A percentile compares a stretch with the other conserved stretches of the same genome.
These are phyloP conservation scores for Boletus subparvulus DNA, from an alignment of 768 basidiomycete genomes.

Conservation along the genomic window DNA sequence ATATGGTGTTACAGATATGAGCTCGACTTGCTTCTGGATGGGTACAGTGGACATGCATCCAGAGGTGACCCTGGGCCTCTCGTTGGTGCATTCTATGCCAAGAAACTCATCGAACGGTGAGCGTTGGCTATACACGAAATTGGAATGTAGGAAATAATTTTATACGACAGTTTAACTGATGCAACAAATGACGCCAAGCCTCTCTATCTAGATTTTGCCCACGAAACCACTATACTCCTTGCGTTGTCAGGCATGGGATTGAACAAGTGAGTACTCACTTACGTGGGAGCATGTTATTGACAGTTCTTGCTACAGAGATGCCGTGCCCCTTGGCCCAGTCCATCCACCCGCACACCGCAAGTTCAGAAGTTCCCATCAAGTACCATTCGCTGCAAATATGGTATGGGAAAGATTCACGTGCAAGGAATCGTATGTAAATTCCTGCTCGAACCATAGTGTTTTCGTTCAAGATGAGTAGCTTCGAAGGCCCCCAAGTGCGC, in stretches of 20 bases:
- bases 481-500: constrained; percentile 39
- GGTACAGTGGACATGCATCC: constrained; percentile 33
- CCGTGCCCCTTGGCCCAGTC: constrained; percentile 25
- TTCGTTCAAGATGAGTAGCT: constrained; percentile 21
- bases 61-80: constrained; percentile 32
- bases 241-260: constrained; percentile 39
- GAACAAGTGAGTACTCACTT: constrained; percentile 30
- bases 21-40: constrained; percentile 36
- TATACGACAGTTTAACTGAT: constrained; percentile 24
- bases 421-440: constrained; percentile 28
- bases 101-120: constrained; percentile 40
- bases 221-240: constrained; percentile 39
- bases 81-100: constrained; percentile 39
- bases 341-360: constrained; percentile 31
- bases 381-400: constrained; percentile 44
- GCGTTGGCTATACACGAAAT: not conserved
- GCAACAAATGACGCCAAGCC: constrained; percentile 27
- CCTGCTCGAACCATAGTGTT: not conserved
- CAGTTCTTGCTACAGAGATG: constrained; percentile 27
- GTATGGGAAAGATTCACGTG: constrained; percentile 46
- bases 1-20: constrained; percentile 31
- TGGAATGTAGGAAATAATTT: not conserved
- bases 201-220: constrained; percentile 43
- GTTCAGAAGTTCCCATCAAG: constrained; percentile 37
- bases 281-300: not conserved